Percentiles rank a stretch among this genome's conserved stretches.
Conservation (phyloP, 2,329 filamentous ascomycete species). For the Aspergillus carbonarius region DNA sequence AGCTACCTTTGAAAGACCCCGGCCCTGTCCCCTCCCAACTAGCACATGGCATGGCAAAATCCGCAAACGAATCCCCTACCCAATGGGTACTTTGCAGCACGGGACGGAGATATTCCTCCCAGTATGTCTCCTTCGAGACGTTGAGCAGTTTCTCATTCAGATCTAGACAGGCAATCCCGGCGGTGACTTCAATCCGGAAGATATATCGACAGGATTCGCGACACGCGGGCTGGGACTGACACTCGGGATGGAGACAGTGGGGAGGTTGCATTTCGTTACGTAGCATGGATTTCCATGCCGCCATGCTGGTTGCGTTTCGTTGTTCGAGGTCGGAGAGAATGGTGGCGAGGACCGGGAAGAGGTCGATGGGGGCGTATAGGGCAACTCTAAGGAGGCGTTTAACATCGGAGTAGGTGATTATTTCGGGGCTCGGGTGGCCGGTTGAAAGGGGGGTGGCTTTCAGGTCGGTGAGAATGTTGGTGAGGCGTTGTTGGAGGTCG, state of each 20-base stretch:
- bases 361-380: background rate
- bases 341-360: background rate
- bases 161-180: background rate
- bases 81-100: background rate
- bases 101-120: background rate
- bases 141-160: background rate
- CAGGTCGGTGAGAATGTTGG: background rate
- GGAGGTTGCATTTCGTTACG: background rate
- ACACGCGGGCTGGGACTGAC: background rate
- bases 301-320: background rate
- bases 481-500: background rate
- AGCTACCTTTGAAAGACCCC: background rate
- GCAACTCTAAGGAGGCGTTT: background rate
- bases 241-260: background rate
- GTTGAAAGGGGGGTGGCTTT: background rate
- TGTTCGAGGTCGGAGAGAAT: background rate
- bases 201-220: background rate
- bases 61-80: background rate
- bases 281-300: background rate
- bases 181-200: background rate
- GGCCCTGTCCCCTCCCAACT: background rate
- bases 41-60: background rate
- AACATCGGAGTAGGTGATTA: background rate
- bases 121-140: background rate
- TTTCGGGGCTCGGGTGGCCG: background rate